phyloP scores from a whole-genome alignment of 2,329 filamentous ascomycete genomes.

The Hymenoscyphus repandus region DNA sequence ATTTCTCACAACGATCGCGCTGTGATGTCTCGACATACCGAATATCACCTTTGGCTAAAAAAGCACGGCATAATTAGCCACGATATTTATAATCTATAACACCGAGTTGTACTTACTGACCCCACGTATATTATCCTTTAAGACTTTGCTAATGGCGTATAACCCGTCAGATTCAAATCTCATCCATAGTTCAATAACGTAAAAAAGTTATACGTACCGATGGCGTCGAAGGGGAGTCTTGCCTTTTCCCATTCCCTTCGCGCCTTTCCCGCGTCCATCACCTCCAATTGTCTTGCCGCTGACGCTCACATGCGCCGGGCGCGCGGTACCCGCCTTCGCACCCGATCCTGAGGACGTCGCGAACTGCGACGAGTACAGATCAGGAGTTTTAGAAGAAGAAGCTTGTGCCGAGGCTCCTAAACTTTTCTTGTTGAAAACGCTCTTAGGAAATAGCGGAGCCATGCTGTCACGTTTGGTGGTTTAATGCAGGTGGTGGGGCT shows the following conservation, averaged over 20 bases:
- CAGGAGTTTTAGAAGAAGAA: no score
- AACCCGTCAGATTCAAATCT: not conserved
- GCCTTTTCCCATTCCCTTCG: not conserved
- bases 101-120: conserved; percentile 40
- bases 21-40: conserved; percentile 34
- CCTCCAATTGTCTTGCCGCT: not conserved
- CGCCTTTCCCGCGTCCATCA: conserved; percentile 15
- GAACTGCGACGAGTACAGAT: not conserved
- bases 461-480: no score
- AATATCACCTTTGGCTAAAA: conserved; percentile 48
- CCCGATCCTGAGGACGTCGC: not conserved
- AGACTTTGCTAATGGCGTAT: conserved; percentile 40
- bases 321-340: not conserved
- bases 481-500: no score
- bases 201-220: not conserved
- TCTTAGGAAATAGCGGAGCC: no score
- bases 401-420: no score
- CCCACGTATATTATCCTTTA: conserved; percentile 43
- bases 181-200: not conserved
- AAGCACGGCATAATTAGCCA: conserved; percentile 14
- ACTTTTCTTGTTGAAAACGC: no score
- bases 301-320: conserved; percentile 9
- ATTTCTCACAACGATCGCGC: not conserved
- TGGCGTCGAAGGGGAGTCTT: not conserved
- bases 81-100: not conserved